phyloP scores from a whole-genome alignment of 2,329 filamentous ascomycete species.

The Corniculantispora saksenae region DNA sequence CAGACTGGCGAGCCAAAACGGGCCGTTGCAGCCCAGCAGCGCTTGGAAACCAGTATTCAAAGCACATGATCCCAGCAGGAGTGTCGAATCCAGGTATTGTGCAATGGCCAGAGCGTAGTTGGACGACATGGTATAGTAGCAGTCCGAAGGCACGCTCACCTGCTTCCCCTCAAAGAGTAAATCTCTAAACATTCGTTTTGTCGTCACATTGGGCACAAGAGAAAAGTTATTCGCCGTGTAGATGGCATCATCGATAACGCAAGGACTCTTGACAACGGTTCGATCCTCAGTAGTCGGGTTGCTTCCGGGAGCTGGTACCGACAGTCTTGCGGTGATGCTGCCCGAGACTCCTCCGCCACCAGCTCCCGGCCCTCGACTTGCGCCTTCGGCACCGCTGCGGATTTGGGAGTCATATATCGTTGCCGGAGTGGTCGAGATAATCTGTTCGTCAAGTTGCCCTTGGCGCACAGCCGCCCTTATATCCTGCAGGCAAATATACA shows the following conservation, averaged over 20 bases:
- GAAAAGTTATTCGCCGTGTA: neutral
- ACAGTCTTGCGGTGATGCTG: neutral
- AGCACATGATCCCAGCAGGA: neutral
- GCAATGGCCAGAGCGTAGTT: neutral
- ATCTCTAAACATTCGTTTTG: neutral
- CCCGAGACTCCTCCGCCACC: neutral
- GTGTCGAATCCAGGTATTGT: neutral
- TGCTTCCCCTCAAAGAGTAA: neutral
- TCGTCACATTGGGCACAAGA: neutral
- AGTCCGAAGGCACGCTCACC: neutral
- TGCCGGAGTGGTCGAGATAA: neutral
- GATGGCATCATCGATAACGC: neutral
- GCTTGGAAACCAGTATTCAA: neutral
- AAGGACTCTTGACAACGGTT: neutral
- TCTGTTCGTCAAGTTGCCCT: neutral
- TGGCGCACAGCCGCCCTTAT: neutral
- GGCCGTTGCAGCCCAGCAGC: neutral
- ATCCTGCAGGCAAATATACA: neutral
- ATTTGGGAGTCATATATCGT: too few species aligned
- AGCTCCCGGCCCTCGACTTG: too few species aligned
- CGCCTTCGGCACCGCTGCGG: too few species aligned
- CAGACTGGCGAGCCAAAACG: neutral
- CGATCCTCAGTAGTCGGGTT: neutral
- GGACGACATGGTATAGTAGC: neutral
- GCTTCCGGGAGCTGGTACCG: too few species aligned